Percentiles rank a stretch among this genome's conserved stretches.
These are phyloP conservation scores for Phytopythium chamaehyphon DNA, from an alignment of 352 stramenopile species.

Conservation along the genomic window DNA sequence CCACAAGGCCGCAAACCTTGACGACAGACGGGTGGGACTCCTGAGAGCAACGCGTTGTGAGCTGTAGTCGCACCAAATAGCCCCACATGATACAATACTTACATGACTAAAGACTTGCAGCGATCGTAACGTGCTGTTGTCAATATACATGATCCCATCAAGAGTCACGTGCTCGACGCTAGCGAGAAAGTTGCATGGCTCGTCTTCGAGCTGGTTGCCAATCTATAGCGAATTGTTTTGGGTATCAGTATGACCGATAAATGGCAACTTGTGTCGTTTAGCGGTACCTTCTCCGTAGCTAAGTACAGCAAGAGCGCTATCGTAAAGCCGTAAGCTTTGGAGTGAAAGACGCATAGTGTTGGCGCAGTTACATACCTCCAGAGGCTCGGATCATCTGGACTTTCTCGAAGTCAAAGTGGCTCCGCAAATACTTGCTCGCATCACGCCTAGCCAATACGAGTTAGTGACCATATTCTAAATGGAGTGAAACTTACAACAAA, in stretches of 20 bases:
- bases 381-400: constrained; percentile 68
- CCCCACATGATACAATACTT: constrained; percentile 3
- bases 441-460: constrained; percentile 40
- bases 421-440: constrained; percentile 56
- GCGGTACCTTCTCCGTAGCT: constrained; percentile 54
- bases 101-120: constrained; percentile 85
- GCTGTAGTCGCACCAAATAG: background rate
- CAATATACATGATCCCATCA: constrained; percentile 79
- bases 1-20: constrained; percentile 35
- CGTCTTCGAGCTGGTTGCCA: constrained; percentile 73
- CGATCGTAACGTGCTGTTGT: constrained; percentile 60
- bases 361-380: constrained; percentile 39
- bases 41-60: constrained; percentile 17
- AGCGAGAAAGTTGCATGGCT: constrained; percentile 46
- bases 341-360: background rate
- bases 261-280: too few relatives aligned
- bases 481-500: background rate
- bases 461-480: background rate
- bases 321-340: constrained; percentile 5
- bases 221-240: constrained; percentile 49
- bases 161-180: constrained; percentile 62
- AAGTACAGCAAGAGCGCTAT: constrained; percentile 70
- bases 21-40: constrained; percentile 75
- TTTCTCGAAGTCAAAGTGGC: constrained; percentile 81
- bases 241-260: too few relatives aligned